These are phyloP conservation scores for Cyclotella choctawhatcheeana DNA, from an alignment of 108 stramenopile species.

Conservation along the genomic window DNA sequence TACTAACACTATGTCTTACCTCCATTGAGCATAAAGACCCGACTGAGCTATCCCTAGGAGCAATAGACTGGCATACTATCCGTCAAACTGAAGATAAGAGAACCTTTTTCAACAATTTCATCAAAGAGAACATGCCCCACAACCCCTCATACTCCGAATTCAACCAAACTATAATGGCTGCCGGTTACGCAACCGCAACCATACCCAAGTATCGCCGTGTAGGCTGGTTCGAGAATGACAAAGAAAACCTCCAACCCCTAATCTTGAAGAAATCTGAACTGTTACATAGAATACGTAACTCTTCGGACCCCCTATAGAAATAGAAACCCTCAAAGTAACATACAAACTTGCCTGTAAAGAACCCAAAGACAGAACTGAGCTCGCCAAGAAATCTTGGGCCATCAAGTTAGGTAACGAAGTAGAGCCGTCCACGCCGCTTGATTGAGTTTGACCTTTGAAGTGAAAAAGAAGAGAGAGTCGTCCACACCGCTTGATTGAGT, in stretches of 20 bases:
- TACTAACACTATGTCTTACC: not conserved
- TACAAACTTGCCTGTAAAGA: not conserved
- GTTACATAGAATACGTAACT: not conserved
- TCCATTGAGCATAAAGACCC: not conserved
- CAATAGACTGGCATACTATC: not conserved
- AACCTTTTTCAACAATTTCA: not conserved
- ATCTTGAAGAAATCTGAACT: not conserved
- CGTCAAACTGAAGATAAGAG: not conserved
- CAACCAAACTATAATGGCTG: not conserved
- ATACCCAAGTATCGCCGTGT: not conserved
- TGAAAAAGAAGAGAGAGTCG: too few relatives aligned
- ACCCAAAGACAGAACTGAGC: not conserved
- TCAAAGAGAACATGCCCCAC: not conserved
- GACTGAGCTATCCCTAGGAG: not conserved
- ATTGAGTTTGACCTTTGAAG: too few relatives aligned
- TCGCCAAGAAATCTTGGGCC: not conserved
- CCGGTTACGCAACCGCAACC: not conserved
- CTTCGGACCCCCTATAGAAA: not conserved
- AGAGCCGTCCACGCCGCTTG: too few relatives aligned
- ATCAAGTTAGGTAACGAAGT: too few relatives aligned
- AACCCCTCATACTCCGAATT: not conserved
- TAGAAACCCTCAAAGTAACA: not conserved
- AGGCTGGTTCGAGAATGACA: not conserved
- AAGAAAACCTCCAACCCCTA: not conserved
- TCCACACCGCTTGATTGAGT: too few relatives aligned